Conservation (phyloP, 768 basidiomycete genomes). For the Leccinellum albellum region DNA sequence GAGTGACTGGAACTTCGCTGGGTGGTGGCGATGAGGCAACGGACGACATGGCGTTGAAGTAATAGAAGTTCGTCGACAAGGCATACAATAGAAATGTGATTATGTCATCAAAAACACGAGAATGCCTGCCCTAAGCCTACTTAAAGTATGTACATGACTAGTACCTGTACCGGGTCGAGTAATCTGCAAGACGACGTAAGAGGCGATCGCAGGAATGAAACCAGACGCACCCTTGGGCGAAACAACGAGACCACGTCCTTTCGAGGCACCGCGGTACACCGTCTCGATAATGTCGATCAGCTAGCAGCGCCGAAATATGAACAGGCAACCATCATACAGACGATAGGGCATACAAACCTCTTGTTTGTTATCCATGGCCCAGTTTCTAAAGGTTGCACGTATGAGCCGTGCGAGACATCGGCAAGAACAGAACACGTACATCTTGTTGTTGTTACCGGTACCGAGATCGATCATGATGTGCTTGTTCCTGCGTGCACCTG, state of each 20-base stretch:
- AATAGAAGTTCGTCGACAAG: conserved; percentile 19
- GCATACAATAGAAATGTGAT: conserved; percentile 4
- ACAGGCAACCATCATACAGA: not conserved
- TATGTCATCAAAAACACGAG: conserved; percentile 29
- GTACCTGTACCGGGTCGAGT: conserved; percentile 79
- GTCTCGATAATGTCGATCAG: conserved; percentile 98
- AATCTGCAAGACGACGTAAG: conserved; percentile 44
- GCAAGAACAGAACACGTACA: conserved; percentile 49
- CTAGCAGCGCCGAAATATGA: conserved; percentile 36
- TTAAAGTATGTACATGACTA: conserved; percentile 21
- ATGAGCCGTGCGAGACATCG: not conserved
- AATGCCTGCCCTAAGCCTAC: conserved; percentile 22
- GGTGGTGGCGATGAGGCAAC: conserved; percentile 26
- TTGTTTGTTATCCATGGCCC: conserved; percentile 99
- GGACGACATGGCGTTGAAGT: conserved; percentile 20
- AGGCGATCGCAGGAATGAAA: not conserved
- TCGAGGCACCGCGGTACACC: conserved; percentile 95
- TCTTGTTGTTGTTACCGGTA: conserved; percentile 99
- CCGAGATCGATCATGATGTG: conserved; percentile 99
- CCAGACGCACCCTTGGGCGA: conserved; percentile 78
- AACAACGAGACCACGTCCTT: conserved; percentile 96
- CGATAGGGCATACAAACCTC: conserved; percentile 53
- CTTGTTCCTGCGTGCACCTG: conserved; percentile 64
- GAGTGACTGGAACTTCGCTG: conserved; percentile 3
- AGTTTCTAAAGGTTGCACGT: conserved; percentile 61